These are phyloP conservation scores for Sporisorium exsertum DNA, from an alignment of 1,284 basidiomycete species.

Conservation along the genomic window DNA sequence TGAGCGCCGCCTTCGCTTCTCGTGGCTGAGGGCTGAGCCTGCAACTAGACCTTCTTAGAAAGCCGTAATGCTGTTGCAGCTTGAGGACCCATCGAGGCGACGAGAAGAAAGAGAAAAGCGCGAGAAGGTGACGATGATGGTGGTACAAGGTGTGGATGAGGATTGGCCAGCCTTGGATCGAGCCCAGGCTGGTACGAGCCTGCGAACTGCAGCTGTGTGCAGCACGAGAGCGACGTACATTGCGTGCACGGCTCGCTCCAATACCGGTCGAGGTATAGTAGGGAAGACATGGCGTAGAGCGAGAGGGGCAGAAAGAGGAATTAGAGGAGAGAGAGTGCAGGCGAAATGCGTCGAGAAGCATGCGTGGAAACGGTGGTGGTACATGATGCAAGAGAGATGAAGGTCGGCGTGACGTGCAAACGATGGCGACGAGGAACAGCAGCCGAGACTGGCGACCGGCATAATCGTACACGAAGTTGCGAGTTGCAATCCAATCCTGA, in stretches of 20 bases:
- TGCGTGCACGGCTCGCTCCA: background rate
- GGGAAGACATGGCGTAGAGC: constrained; percentile 6
- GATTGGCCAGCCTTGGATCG: background rate
- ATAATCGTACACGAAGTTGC: constrained; percentile 29
- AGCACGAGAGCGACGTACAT: background rate
- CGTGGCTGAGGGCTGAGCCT: background rate
- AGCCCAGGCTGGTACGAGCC: background rate
- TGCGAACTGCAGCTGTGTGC: constrained; percentile 30
- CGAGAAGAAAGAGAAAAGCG: background rate
- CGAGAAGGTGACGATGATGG: constrained; percentile 2
- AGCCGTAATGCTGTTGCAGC: constrained; percentile 18
- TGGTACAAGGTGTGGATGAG: constrained; percentile 15
- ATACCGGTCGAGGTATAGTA: constrained; percentile 26
- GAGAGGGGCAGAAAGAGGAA: background rate
- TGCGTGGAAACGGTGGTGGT: constrained; percentile 33
- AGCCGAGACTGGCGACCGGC: constrained; percentile 9
- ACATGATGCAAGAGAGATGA: constrained; percentile 33
- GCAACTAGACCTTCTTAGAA: background rate
- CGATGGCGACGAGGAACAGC: constrained; percentile 10
- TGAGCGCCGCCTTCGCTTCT: background rate
- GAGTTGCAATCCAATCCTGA: constrained; percentile 8
- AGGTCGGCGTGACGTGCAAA: background rate
- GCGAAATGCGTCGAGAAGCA: constrained; percentile 15
- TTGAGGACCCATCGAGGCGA: background rate
- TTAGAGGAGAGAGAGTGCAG: constrained; percentile 17